phyloP scores from a whole-genome alignment of 2,329 filamentous ascomycete genomes.

The Tolypocladium paradoxum region DNA sequence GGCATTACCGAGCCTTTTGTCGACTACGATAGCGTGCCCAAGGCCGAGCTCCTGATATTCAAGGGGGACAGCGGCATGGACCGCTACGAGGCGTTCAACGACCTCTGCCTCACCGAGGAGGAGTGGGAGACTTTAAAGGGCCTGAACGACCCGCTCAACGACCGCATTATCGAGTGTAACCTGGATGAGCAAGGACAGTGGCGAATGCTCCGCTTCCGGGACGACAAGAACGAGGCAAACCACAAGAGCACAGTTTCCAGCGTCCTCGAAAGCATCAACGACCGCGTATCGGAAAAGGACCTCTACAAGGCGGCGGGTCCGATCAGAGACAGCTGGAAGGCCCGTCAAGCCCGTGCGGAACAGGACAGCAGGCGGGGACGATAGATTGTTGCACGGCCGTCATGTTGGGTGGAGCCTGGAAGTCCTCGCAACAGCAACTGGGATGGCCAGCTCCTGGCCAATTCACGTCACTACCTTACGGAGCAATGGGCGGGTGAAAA shows the following conservation, averaged over 20 bases:
- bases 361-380: conserved; percentile 13
- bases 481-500: background rate
- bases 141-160: conserved; percentile 65
- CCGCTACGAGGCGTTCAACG: conserved; percentile 53
- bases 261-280: conserved; percentile 81
- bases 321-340: conserved; percentile 78
- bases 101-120: conserved; percentile 56
- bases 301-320: conserved; percentile 55
- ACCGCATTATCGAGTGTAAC: conserved; percentile 82
- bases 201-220: conserved; percentile 81
- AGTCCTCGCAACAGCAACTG: background rate
- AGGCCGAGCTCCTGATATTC: conserved; percentile 61
- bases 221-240: conserved; percentile 88
- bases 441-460: background rate
- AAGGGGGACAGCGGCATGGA: conserved; percentile 43
- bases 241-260: conserved; percentile 75
- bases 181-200: conserved; percentile 66
- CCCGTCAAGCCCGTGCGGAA: conserved; percentile 30
- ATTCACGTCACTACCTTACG: background rate
- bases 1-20: conserved; percentile 50
- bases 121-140: conserved; percentile 81
- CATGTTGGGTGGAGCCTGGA: background rate
- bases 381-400: background rate
- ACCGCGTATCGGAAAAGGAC: conserved; percentile 75
- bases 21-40: conserved; percentile 73